Percentiles rank a stretch among this genome's conserved stretches.
These are phyloP conservation scores for Akebia trifoliata DNA, from an alignment of 164 flowering plant genomes.

Conservation along the genomic window DNA sequence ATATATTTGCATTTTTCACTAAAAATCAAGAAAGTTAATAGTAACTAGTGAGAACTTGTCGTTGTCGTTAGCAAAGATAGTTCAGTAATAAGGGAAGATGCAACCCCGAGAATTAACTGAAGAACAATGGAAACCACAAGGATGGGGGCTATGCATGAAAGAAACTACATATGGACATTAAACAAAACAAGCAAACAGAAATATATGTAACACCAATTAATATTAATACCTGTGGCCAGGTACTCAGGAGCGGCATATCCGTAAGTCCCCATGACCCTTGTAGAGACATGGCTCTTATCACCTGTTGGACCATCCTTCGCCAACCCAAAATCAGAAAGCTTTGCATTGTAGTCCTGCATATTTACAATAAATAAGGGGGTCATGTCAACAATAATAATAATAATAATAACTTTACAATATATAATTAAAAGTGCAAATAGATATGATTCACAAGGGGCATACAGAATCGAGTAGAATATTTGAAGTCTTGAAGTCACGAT, in stretches of 20 bases:
- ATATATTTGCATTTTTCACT: not conserved
- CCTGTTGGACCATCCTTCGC: slow-evolving; percentile 87
- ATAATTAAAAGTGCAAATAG: not conserved
- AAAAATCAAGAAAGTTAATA: not conserved
- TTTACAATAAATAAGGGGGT: not conserved
- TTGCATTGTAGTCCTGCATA: slow-evolving; percentile 61
- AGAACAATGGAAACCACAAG: too few relatives aligned
- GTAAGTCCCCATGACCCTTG: slow-evolving; percentile 80
- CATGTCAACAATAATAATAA: not conserved
- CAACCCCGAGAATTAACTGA: too few relatives aligned
- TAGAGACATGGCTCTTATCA: slow-evolving; percentile 81
- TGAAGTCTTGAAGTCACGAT: slow-evolving; percentile 29
- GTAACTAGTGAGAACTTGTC: not conserved
- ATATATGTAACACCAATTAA: not conserved
- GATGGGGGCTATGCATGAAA: not conserved
- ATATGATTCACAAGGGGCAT: slow-evolving; percentile 3
- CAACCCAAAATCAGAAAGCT: slow-evolving; percentile 91
- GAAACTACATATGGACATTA: not conserved
- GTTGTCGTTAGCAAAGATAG: too few relatives aligned
- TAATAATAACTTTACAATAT: not conserved
- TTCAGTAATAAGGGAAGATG: too few relatives aligned
- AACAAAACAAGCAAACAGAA: not conserved
- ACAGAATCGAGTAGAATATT: slow-evolving; percentile 33
- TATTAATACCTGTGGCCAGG: slow-evolving; percentile 66
- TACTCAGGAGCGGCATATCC: slow-evolving; percentile 97